Percentiles rank a stretch among this genome's conserved stretches.
Evolutionary conservation across 805 yeast genomes (phyloP).

Genomic region (Wickerhamomyces queroliae): DNA sequence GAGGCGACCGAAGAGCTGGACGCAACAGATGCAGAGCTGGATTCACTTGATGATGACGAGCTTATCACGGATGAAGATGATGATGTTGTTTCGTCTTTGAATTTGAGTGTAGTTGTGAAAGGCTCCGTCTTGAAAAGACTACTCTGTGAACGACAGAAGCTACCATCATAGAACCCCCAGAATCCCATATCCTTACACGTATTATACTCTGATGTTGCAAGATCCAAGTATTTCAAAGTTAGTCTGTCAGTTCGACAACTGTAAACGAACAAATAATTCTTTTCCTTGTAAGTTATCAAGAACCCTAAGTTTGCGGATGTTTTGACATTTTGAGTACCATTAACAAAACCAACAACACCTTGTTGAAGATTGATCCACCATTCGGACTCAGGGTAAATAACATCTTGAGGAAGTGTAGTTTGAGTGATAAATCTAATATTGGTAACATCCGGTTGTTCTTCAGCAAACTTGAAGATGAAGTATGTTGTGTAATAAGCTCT

Average conservation of each 20-base stretch:
- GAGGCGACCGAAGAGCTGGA: neutral
- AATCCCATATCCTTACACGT: neutral
- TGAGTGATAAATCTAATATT: slow-evolving; percentile 12
- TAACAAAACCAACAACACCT: slow-evolving; percentile 10
- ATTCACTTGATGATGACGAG: too few relatives aligned
- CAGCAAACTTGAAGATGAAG: slow-evolving; percentile 12
- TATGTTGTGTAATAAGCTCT: slow-evolving; percentile 4
- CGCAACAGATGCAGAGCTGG: neutral
- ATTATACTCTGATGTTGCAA: neutral
- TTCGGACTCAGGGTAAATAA: slow-evolving; percentile 4
- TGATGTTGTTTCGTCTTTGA: too few relatives aligned
- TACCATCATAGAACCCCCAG: neutral
- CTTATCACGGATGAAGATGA: too few relatives aligned
- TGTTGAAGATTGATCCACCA: slow-evolving; percentile 12
- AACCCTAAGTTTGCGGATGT: slow-evolving; percentile 1
- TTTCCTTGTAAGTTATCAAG: slow-evolving; percentile 5
- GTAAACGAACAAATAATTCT: slow-evolving; percentile 4
- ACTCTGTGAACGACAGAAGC: neutral
- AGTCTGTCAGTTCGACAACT: slow-evolving; percentile 2
- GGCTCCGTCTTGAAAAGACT: too few relatives aligned
- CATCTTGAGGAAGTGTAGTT: neutral
- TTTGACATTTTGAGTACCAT: neutral
- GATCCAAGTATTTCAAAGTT: neutral
- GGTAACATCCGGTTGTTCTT: slow-evolving; percentile 10
- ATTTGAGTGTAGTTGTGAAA: neutral